Evolutionary conservation across 2,329 filamentous ascomycete genomes (phyloP).

Genomic region (Colletotrichum tanaceti): DNA sequence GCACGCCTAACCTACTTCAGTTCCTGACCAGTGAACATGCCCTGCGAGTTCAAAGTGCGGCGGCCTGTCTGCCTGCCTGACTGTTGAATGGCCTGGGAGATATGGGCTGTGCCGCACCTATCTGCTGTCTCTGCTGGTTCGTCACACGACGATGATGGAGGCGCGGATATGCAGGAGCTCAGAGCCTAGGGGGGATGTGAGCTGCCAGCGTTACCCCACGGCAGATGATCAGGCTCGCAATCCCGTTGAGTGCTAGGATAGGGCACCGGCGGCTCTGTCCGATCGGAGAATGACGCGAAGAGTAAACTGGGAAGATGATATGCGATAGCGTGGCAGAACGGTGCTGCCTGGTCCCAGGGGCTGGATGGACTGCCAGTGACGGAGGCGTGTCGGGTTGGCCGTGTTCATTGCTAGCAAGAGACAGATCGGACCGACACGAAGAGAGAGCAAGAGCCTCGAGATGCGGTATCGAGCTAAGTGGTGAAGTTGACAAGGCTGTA

Average conservation of each 20-base stretch:
- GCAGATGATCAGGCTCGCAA: conserved; percentile 16
- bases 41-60: neutral
- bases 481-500: conserved; percentile 5
- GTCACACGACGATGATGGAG: conserved; percentile 30
- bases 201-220: conserved; percentile 23
- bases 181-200: conserved; percentile 22
- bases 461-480: neutral
- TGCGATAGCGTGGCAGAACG: conserved; percentile 28
- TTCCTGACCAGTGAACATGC: conserved; percentile 4
- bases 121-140: conserved; percentile 13
- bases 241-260: conserved; percentile 31
- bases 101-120: neutral
- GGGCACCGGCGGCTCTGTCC: conserved; percentile 37
- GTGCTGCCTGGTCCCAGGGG: neutral
- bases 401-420: neutral
- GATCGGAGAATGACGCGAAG: conserved; percentile 36
- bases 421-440: neutral
- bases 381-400: neutral
- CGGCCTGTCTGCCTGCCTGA: conserved; percentile 1
- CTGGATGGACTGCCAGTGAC: neutral
- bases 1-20: conserved; percentile 5
- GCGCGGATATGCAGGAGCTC: conserved; percentile 38
- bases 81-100: neutral
- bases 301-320: conserved; percentile 26
- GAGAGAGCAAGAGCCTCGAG: neutral